Evolutionary conservation across 176 grass and related monocot genomes (phyloP).

Genomic region (Secale cereale): DNA sequence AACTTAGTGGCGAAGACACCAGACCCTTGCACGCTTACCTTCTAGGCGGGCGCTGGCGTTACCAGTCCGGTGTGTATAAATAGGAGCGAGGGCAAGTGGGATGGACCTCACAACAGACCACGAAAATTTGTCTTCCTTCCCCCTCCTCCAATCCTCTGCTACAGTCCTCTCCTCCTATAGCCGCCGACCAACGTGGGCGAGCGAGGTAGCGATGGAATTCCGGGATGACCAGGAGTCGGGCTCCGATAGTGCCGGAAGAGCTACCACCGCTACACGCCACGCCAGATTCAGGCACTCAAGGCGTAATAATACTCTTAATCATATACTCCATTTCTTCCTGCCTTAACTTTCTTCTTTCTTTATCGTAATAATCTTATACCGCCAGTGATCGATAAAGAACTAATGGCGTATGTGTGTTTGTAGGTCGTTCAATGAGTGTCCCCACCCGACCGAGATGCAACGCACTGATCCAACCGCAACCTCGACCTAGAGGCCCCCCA

Average conservation of each 20-base stretch:
- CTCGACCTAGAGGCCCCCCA: constrained; percentile 75
- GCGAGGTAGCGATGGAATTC: constrained; percentile 58
- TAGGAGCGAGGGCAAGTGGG: background rate
- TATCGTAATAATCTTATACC: background rate
- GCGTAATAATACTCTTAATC: too few species aligned
- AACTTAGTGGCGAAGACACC: too few species aligned
- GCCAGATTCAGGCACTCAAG: constrained; percentile 94
- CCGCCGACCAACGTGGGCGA: too few species aligned
- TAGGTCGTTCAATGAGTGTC: constrained; percentile 94
- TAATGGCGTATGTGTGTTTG: background rate
- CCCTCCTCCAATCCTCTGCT: background rate
- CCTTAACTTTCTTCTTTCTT: background rate
- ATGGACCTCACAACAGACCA: background rate
- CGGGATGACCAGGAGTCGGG: constrained; percentile 67
- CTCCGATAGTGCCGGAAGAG: constrained; percentile 51
- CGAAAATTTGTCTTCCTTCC: constrained; percentile 17
- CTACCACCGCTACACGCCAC: constrained; percentile 88
- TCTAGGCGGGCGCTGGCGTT: too few species aligned
- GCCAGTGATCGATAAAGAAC: background rate
- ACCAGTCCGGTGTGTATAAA: background rate
- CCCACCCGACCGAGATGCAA: constrained; percentile 92
- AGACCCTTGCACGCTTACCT: too few species aligned
- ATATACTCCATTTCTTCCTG: too few species aligned
- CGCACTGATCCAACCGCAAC: constrained; percentile 70
- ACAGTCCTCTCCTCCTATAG: background rate